Evolutionary conservation across 2,329 filamentous ascomycete genomes (phyloP), one percentile per base, ranked within the genome.

Genomic region (Aspergillus unguis): DNA sequence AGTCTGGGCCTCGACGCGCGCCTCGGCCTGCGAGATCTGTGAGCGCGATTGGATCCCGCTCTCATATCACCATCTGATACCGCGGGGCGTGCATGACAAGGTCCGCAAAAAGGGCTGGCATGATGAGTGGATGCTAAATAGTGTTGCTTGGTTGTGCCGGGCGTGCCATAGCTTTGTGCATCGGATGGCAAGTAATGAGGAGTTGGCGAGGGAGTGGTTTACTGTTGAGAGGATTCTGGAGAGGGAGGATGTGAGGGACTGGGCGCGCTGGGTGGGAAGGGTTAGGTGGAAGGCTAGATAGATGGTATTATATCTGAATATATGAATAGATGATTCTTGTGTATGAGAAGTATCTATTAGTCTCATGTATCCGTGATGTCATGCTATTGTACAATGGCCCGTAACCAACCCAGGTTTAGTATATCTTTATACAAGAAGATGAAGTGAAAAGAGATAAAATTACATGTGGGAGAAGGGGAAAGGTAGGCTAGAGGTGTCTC

Each of bases 121-220:
- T 74, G 80, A 80, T 3, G 82, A 84, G 57, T 87, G 88, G 68
- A 82, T 85, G 71, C 68, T 95, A 69, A 84, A 88, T 63, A 90
- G 85, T 65, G 90, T 94, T 23, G 90, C 90, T 9, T 95, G 90
- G 90, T 71, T 95, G 59, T 95, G 90, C 71, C 79, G 89, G 45
- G 87, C 89, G 2, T 95, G 90, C 64, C 90, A 95, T 75, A 83
- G 80, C 38, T 91, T 90, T 66, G 88, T 95, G 67, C 90, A 95
- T 75, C 75, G 83, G 36, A 82, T 91, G 65, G 85, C 83, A 32
- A 78, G 74, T 4, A 90, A 94, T 65, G 90, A 95, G 77, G 88
- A 88, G 62, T 72, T 95, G 60, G 90, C 90, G 10, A 78, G 80
- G 61, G 74, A 85, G 49, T 90, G 80, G 66, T 90, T 84, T 71